phyloP scores from a whole-genome alignment of 257 asterid genomes.

The Jacaranda copaia region DNA sequence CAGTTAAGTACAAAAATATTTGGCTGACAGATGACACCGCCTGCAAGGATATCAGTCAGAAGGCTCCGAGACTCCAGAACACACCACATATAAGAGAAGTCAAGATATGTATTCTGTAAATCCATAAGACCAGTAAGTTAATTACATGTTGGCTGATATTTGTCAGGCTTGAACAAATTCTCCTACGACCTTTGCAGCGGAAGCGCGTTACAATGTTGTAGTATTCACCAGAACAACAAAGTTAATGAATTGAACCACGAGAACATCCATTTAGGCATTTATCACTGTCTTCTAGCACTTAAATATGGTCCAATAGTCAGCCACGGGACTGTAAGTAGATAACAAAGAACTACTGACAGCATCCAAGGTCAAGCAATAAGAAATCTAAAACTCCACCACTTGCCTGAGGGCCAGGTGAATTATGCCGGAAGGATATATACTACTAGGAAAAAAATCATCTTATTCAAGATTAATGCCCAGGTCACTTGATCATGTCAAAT shows the following conservation, averaged over 20 bases:
- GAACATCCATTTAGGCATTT: conserved; percentile 30
- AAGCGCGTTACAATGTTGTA: conserved; percentile 1
- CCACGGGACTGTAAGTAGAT: conserved; percentile 35
- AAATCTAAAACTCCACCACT: conserved; percentile 24
- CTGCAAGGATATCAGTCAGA: background rate
- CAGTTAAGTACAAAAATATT: too few species aligned
- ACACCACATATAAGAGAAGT: background rate
- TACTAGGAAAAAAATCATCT: conserved; percentile 7
- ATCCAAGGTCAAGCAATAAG: background rate
- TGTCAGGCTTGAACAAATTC: background rate
- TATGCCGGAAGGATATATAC: background rate
- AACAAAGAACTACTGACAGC: conserved; percentile 50
- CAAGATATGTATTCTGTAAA: conserved; percentile 1
- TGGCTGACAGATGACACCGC: background rate
- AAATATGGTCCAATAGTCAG: conserved; percentile 47
- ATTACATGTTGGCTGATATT: conserved; percentile 24
- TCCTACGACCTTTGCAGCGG: conserved; percentile 5
- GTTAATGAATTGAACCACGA: background rate
- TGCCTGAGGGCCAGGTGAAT: background rate
- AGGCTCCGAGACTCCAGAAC: background rate
- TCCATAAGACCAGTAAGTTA: conserved; percentile 6
- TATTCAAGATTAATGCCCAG: background rate
- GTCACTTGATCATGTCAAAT: conserved; percentile 40
- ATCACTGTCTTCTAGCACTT: conserved; percentile 34
- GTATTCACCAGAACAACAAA: conserved; percentile 10